A percentile compares a stretch with the other conserved stretches of the same genome.
These are phyloP conservation scores for Colletotrichum plurivorum DNA, from an alignment of 2,329 filamentous ascomycete species.

Conservation along the genomic window DNA sequence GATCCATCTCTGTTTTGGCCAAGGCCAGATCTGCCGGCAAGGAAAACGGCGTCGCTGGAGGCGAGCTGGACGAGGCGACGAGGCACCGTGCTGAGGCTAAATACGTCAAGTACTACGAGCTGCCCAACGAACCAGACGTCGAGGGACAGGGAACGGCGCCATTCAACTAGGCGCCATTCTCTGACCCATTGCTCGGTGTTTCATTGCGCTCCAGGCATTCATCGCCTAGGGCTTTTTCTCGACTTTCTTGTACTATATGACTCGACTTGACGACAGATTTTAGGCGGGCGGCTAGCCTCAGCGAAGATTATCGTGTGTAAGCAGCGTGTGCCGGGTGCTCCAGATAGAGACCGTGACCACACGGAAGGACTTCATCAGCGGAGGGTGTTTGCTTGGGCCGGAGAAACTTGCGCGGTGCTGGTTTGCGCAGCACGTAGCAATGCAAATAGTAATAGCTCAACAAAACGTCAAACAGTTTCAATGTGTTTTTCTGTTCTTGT, in stretches of 20 bases:
- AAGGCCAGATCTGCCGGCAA: constrained; percentile 56
- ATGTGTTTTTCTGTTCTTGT: too few relatives aligned
- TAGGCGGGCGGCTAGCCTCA: constrained; percentile 21
- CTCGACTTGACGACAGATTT: constrained; percentile 32
- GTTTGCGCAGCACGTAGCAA: constrained; percentile 16
- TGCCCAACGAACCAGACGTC: constrained; percentile 61
- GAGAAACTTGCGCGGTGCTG: constrained; percentile 5
- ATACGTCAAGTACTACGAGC: constrained; percentile 68
- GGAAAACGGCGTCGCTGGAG: constrained; percentile 59
- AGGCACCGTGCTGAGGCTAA: constrained; percentile 65
- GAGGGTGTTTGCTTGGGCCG: constrained; percentile 19
- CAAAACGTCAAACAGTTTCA: neutral
- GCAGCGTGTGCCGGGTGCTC: constrained; percentile 31
- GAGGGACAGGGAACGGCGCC: constrained; percentile 64
- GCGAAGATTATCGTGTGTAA: constrained; percentile 30
- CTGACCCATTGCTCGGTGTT: neutral
- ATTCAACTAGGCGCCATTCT: constrained; percentile 59
- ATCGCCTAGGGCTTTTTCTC: constrained; percentile 11
- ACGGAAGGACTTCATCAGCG: constrained; percentile 18
- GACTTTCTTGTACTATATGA: constrained; percentile 39
- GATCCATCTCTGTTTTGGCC: constrained; percentile 59
- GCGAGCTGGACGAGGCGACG: constrained; percentile 66
- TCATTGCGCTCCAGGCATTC: constrained; percentile 11
- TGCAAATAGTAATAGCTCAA: constrained; percentile 34
- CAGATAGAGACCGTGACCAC: constrained; percentile 27